Base-by-base conservation (phyloP, 306 rosid genomes). In the Ochetophila trinervis region DNA sequence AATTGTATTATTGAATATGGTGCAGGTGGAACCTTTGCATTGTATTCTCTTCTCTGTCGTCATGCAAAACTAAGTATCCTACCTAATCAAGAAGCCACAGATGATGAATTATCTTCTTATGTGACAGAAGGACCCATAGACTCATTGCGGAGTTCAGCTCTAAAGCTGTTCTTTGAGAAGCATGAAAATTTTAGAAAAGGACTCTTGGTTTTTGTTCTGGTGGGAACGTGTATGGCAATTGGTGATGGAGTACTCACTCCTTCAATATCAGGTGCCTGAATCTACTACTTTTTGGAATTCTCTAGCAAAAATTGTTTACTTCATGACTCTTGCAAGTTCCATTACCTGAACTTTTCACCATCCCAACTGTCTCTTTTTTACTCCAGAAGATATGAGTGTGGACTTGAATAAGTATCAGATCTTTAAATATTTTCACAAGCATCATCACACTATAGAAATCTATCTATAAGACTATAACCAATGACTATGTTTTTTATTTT, bases 211-310 rank as follows among this genome's bases (percentile, higher is more conserved):
- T 83, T 87, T 53, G 96, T 85, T 78, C 85, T 89, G 32, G 73
- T 87, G 2, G 96, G 94, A 35, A 87, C 96, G 55, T 79, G 87
- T 63, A 87, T 89, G 96, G 80, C 82, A 20, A 83, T 89, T 63
- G 89, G 87, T 34, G 91, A 89, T 64, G 94, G 94, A 47, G 85
- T 87, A 48, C 82, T 89, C 68, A 89, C 96, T 65, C 96, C 94
- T 59, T 84, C 96, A 76, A 87, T 89, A 77, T 89, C 94, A 83
- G 96, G 96, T 85, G 63, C 66, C 76, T 76, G 24, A 47, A 65
- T 64, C 76, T 52, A 57, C 62, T 65, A 69, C 42, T 62, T 55
- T 65, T 66, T 37, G 64, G 65, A 54, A 70, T 71, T 67, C 66
- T 76, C 81, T 71, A 27, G 42, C 60, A 58, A 14, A 45, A 73